These are phyloP conservation scores for Gaeumannomyces sp. DNA, from an alignment of 2,329 filamentous ascomycete species.

Conservation along the genomic window DNA sequence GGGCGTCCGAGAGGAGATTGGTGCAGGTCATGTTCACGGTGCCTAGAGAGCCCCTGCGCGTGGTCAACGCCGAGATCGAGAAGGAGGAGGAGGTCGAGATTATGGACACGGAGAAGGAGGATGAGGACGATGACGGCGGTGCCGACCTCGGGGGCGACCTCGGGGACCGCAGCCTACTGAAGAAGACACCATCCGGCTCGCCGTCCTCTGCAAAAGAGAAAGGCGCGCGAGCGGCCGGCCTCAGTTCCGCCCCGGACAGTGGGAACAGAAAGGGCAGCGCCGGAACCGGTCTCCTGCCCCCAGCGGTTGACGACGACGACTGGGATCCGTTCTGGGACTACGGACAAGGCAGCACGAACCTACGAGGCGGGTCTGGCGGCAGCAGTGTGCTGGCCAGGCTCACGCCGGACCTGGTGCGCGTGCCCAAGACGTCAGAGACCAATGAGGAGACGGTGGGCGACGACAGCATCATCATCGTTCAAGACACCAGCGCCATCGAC, in stretches of 20 bases:
- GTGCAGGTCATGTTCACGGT: conserved; percentile 92
- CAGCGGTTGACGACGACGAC: neutral
- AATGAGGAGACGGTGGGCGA: conserved; percentile 29
- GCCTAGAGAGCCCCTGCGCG: conserved; percentile 74
- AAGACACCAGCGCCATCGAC: conserved; percentile 20
- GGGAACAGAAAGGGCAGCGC: conserved; percentile 1
- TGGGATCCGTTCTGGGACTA: conserved; percentile 3
- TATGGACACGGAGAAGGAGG: conserved; percentile 10
- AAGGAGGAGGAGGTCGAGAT: conserved; percentile 18
- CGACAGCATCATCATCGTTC: conserved; percentile 22
- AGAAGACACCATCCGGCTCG: neutral
- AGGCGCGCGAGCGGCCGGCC: neutral
- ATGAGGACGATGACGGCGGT: conserved; percentile 5
- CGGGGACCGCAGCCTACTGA: neutral
- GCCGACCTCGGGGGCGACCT: neutral
- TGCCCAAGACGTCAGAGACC: neutral
- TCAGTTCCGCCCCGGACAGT: neutral
- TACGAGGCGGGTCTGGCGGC: neutral
- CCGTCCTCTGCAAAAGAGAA: neutral
- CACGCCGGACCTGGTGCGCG: conserved; percentile 4
- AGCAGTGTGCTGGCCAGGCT: neutral
- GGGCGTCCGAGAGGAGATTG: conserved; percentile 61
- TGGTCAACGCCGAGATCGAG: conserved; percentile 73
- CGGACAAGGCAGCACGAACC: neutral
- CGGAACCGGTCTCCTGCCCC: neutral